These are phyloP conservation scores for Penicillium sp. DNA, from an alignment of 2,329 filamentous ascomycete species.

Conservation along the genomic window DNA sequence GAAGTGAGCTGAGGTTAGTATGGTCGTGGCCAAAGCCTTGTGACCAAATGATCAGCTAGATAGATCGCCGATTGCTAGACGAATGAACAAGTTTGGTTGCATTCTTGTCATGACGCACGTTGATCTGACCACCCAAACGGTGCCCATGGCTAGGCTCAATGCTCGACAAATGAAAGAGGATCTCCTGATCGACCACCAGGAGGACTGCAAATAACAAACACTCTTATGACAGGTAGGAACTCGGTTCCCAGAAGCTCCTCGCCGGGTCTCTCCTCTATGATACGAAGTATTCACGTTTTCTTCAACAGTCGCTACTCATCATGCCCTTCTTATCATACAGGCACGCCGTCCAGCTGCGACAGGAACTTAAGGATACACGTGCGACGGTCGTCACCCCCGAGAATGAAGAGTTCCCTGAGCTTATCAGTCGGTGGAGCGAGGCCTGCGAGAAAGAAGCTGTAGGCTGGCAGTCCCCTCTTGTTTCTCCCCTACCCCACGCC, in stretches of 20 bases:
- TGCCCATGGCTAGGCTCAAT: not conserved
- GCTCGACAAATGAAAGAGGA: not conserved
- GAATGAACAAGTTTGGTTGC: not conserved
- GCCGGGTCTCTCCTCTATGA: not conserved
- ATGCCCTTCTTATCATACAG: constrained; percentile 6
- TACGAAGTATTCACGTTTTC: not conserved
- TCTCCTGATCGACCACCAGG: not conserved
- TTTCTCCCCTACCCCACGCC: not conserved
- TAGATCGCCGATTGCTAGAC: not conserved
- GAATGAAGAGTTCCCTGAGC: not conserved
- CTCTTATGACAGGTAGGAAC: not conserved
- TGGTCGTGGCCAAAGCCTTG: not conserved
- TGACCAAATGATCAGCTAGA: not conserved
- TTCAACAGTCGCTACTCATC: not conserved
- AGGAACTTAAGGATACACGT: not conserved
- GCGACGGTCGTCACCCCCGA: constrained; percentile 1
- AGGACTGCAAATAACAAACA: not conserved
- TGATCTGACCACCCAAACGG: not conserved
- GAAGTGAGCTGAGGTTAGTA: not conserved
- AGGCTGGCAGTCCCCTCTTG: not conserved
- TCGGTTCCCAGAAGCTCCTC: not conserved
- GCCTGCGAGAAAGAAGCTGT: constrained; percentile 3
- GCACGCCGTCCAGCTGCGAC: not conserved
- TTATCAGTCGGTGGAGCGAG: not conserved
- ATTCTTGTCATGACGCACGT: not conserved